Conservation (phyloP, 441 rosid genomes). For the Sinapis alba region DNA sequence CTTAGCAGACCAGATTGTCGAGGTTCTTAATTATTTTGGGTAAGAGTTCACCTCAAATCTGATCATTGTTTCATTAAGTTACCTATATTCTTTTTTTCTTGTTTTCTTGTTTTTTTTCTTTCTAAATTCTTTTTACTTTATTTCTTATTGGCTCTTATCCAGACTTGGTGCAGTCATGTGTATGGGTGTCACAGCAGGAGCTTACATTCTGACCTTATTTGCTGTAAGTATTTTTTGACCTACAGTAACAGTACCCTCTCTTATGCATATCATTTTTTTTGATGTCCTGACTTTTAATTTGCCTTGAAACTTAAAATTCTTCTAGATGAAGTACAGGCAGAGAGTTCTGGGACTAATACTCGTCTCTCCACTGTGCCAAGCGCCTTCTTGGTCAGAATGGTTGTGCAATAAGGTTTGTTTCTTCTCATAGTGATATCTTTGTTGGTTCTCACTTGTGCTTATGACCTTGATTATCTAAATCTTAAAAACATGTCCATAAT, state of each 20-base stretch:
- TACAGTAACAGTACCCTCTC: not conserved
- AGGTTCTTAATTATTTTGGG: constrained; percentile 94
- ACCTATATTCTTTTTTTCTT: not conserved
- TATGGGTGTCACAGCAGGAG: constrained; percentile 97
- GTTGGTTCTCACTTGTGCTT: constrained; percentile 13
- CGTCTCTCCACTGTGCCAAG: constrained; percentile 88
- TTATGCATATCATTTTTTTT: not conserved
- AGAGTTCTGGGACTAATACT: constrained; percentile 90
- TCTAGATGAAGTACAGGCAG: constrained; percentile 81
- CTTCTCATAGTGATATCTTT: constrained; percentile 3
- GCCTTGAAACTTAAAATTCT: constrained; percentile 1
- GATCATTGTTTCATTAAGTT: not conserved
- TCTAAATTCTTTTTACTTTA: constrained; percentile 4
- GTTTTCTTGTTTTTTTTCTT: not conserved
- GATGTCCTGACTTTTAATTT: not conserved
- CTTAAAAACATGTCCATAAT: constrained; percentile 11
- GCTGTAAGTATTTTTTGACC: constrained; percentile 59
- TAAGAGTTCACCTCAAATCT: constrained; percentile 33
- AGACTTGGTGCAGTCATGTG: constrained; percentile 98
- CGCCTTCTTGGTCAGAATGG: constrained; percentile 99
- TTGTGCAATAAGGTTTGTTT: constrained; percentile 75
- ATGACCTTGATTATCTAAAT: constrained; percentile 2
- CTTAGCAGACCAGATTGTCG: constrained; percentile 87
- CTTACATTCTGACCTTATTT: constrained; percentile 85
- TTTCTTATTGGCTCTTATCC: constrained; percentile 20